Evolutionary conservation across 2,329 filamentous ascomycete species (phyloP).

Genomic region (Pseudonectria foliicola): DNA sequence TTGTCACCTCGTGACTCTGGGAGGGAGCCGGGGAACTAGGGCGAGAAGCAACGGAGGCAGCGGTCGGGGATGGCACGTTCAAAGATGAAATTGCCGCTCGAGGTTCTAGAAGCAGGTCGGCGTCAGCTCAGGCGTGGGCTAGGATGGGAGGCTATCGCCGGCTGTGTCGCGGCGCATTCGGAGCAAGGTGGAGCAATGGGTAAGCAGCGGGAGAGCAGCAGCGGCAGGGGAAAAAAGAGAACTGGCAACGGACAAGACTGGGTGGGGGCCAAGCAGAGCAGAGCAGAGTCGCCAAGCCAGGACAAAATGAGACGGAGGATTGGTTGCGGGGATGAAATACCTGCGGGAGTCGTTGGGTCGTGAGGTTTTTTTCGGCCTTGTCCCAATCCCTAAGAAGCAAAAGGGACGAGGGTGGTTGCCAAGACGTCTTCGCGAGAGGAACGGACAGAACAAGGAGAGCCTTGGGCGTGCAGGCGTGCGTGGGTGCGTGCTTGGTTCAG

Average conservation of each 20-base stretch:
- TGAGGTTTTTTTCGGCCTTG: neutral
- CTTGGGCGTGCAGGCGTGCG: too few species aligned
- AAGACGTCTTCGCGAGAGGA: constrained; percentile 11
- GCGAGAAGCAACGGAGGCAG: constrained; percentile 12
- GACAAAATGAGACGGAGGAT: too few species aligned
- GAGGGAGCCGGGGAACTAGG: constrained; percentile 14
- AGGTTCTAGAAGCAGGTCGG: constrained; percentile 13
- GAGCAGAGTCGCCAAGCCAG: constrained; percentile 6
- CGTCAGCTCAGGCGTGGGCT: constrained; percentile 16
- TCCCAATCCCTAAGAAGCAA: too few species aligned
- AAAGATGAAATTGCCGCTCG: constrained; percentile 12
- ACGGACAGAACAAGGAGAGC: too few species aligned
- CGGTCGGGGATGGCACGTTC: constrained; percentile 17
- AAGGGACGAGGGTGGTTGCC: constrained; percentile 7
- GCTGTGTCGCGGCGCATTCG: constrained; percentile 17
- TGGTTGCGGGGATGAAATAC: constrained; percentile 8
- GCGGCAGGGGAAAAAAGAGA: constrained; percentile 9
- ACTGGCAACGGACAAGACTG: constrained; percentile 5
- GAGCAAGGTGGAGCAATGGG: constrained; percentile 4
- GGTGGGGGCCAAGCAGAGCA: constrained; percentile 9
- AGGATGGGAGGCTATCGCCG: constrained; percentile 5
- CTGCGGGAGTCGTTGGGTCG: constrained; percentile 10
- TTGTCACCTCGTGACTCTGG: constrained; percentile 15
- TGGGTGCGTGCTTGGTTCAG: too few species aligned
- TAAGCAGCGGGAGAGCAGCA: neutral